These are phyloP conservation scores for Penicillium roqueforti DNA, from an alignment of 495 filamentous ascomycete genomes.

Conservation along the genomic window DNA sequence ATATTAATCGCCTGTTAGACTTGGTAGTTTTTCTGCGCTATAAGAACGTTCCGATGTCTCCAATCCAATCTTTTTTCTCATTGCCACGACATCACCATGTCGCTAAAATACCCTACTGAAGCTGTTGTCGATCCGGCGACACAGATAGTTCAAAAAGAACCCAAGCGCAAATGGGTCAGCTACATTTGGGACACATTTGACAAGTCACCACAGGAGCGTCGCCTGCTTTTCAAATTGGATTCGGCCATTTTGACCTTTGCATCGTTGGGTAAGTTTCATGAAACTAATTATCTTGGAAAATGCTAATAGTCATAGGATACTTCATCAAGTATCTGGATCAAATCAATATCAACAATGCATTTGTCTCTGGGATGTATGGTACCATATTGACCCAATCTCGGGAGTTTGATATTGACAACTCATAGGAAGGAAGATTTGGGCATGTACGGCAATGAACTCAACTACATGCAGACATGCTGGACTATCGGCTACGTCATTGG, in stretches of 20 bases:
- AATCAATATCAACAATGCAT: conserved; percentile 55
- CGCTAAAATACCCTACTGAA: conserved; percentile 16
- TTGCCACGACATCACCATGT: conserved; percentile 8
- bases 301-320: conserved; percentile 35
- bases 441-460: conserved; percentile 51
- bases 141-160: conserved; percentile 20
- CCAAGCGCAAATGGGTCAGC: conserved; percentile 38
- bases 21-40: neutral
- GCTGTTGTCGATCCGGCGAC: conserved; percentile 9
- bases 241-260: conserved; percentile 52
- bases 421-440: conserved; percentile 58
- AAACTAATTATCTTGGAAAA: neutral
- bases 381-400: neutral
- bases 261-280: conserved; percentile 37
- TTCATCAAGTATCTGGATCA: conserved; percentile 59
- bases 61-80: too few relatives aligned
- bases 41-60: neutral
- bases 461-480: conserved; percentile 52
- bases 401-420: neutral
- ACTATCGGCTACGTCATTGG: conserved; percentile 62
- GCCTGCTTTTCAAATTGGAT: conserved; percentile 59
- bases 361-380: conserved; percentile 42
- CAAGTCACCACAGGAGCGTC: conserved; percentile 56
- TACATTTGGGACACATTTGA: conserved; percentile 60
- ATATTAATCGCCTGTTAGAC: too few relatives aligned